Evolutionary conservation across 2,329 filamentous ascomycete species (phyloP).

Genomic region (Colletotrichum sp.): DNA sequence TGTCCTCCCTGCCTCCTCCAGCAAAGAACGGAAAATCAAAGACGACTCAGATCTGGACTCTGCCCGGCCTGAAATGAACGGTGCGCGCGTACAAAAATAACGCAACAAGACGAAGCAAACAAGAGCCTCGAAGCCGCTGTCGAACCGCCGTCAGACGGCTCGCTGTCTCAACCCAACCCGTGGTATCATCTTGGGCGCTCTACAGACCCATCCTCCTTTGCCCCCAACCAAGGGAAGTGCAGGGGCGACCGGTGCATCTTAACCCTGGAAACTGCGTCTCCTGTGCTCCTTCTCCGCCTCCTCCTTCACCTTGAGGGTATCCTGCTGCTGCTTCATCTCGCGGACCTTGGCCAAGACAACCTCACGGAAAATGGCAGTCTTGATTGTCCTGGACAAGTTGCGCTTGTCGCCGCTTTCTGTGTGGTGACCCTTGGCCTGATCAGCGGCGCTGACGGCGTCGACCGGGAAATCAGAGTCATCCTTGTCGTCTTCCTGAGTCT

Average conservation of each 20-base stretch:
- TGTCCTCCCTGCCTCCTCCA: not conserved
- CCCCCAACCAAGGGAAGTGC: not conserved
- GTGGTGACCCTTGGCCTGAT: conserved; percentile 33
- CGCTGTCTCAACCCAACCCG: not conserved
- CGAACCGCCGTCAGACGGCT: not conserved
- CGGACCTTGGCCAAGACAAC: conserved; percentile 93
- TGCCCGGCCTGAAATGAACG: conserved; percentile 1
- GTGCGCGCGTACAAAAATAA: not conserved
- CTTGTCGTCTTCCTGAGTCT: conserved; percentile 85
- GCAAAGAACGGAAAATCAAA: not conserved
- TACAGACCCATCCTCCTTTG: not conserved
- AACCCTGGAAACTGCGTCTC: conserved; percentile 35
- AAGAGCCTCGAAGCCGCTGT: not conserved
- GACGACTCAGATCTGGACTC: not conserved
- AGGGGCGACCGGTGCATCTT: not conserved
- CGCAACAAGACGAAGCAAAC: not conserved
- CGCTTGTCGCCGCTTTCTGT: conserved; percentile 35
- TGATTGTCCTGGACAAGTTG: conserved; percentile 55
- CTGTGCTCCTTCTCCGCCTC: conserved; percentile 57
- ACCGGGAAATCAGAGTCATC: conserved; percentile 77
- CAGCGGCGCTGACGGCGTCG: conserved; percentile 63
- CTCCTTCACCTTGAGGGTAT: conserved; percentile 71
- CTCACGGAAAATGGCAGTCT: conserved; percentile 86
- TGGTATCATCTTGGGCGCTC: conserved; percentile 15
- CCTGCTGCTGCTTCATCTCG: conserved; percentile 88